Percentiles rank a stretch among this genome's conserved stretches.
phyloP scores from a whole-genome alignment of 2,329 filamentous ascomycete genomes.

The Neopestalotiopsis sp. region DNA sequence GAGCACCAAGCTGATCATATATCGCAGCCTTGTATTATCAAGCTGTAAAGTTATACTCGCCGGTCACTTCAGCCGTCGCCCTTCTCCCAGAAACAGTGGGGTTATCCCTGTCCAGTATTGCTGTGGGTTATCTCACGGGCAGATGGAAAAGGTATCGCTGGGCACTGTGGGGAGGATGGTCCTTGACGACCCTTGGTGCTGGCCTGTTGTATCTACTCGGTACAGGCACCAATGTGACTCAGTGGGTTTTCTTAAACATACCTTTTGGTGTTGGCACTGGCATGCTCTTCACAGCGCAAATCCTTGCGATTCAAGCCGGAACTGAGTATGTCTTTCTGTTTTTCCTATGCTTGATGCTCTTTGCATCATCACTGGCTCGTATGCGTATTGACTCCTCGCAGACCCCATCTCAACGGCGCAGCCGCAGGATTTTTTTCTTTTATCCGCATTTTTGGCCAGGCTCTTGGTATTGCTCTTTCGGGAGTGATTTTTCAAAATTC shows the following conservation, averaged over 20 bases:
- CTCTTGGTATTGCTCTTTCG: conserved; percentile 68
- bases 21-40: conserved; percentile 51
- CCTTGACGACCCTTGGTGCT: conserved; percentile 59
- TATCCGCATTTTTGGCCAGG: conserved; percentile 67
- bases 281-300: conserved; percentile 68
- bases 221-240: conserved; percentile 51
- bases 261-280: conserved; percentile 66
- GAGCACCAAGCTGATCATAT: background rate
- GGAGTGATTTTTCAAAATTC: conserved; percentile 74
- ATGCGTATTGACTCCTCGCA: background rate
- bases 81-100: conserved; percentile 66
- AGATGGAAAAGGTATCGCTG: conserved; percentile 22
- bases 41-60: conserved; percentile 56
- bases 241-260: conserved; percentile 67
- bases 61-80: conserved; percentile 61
- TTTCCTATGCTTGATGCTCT: background rate
- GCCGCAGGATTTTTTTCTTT: conserved; percentile 72
- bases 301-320: conserved; percentile 67
- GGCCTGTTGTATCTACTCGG: conserved; percentile 58
- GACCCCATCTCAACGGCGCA: conserved; percentile 50
- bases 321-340: conserved; percentile 33
- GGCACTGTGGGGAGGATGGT: conserved; percentile 26
- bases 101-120: conserved; percentile 63
- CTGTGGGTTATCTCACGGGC: conserved; percentile 56
- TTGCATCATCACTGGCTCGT: no score